Base-by-base conservation (phyloP, 2,329 filamentous ascomycete genomes). In the Botrytis fragariae region DNA sequence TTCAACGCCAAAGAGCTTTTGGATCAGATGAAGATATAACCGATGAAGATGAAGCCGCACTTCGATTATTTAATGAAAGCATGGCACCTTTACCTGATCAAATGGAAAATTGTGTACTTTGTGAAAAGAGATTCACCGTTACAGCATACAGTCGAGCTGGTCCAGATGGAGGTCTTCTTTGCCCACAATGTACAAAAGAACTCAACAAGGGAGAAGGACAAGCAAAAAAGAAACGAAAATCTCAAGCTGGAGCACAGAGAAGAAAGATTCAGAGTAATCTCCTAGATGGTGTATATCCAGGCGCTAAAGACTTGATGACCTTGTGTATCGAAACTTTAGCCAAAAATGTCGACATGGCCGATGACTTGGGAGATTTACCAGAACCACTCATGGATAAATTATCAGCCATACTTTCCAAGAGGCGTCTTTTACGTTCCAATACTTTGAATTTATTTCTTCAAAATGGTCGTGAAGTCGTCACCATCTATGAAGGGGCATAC, bases 81-180 rank as follows among this genome's bases (percentile, higher is more conserved):
- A 57, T 82, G 79, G 75, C 82, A 76, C 74, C 83, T 77, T 69
- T 81, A n/a, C 79, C 78, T 12, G 94, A 93, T 3, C 95, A 98
- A 82, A 89, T 95, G 79, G 94, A 93, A 76, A 95, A 97, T 77
- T 98, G 95, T 80, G 94, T 93, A 75, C 84, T 91, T 4, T 98
- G 95, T 81, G 87, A 88, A 61, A 97, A 96, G 81, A 90, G 94
- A 54, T 98, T 98, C 80, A 97, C 94, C 0, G 95, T 98, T 62
- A 98, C 95, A 0, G 88, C 93, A 0, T 98, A 98, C 83, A 94
- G 92, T 75, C 92, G 94, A 76, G 88, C 91, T 42, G 94, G 93
- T 0, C 92, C 93, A 0, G 86, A 92, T n/a, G 95, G 95, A 6
- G 94, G 94, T 25, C 85, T 98, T n/a, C 85, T 98, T 2, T 98